Base-by-base conservation (phyloP, 2,329 filamentous ascomycete genomes). In the Thelonectria rubi region DNA sequence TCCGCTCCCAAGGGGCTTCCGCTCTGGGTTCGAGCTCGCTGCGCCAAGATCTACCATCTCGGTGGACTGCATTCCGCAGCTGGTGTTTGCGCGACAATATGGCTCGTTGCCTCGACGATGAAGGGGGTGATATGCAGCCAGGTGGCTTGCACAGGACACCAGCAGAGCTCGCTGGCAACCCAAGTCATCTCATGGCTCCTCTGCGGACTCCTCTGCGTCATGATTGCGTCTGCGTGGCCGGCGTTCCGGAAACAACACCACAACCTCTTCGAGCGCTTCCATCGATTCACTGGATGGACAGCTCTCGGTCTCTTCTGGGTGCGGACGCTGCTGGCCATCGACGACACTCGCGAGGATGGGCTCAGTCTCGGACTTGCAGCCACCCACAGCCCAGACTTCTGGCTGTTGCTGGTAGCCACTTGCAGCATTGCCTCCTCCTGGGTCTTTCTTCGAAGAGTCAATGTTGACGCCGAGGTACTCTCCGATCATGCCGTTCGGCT, bases 241-340 rank as follows among this genome's bases (percentile, higher is more conserved):
- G 73, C 75, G 10, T 81, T 93, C 66, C 86, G 91, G 20, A 80
- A 82, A 66, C 83, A 80, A 48, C 80, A 83, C 64, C 91, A 93
- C 78, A 85, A 93, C 75, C 75, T 82, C 58, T 93, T 92, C 72
- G 91, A 93, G 77, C 77, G 85, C 49, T 84, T 84, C 48, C 91
- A 93, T 76, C 88, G 91, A 49, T 93, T 91, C 74, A 84, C 84
- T 5, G 91, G 90, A n/a, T 93, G 91, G 91, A 80, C 83, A 11
- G 81, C 86, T 10, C 79, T 93, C 6, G 80, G 77, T 2, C 76
- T 92, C 32, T 88, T 93, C 72, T 90, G 91, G 84, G 81, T 74
- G 1, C 84, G 90, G 61, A 81, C 84, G 9, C 72, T 91, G 43
- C 76, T 91, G 10, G 77, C 85, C 34, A 77, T 81, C n/a, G 76